Evolutionary conservation across 140 eudicot species (phyloP).

Genomic region (Cichorium intybus): DNA sequence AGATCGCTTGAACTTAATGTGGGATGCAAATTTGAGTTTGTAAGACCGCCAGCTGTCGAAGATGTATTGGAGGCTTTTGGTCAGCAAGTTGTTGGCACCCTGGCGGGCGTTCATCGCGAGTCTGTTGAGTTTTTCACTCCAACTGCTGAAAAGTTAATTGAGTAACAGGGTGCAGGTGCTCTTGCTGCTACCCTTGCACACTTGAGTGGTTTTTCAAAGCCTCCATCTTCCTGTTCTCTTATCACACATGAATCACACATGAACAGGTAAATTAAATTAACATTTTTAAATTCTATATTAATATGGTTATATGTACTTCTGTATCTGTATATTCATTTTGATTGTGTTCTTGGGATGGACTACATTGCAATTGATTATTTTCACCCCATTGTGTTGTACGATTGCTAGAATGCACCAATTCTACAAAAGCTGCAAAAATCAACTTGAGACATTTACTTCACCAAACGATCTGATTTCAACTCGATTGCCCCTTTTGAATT

Average conservation of each 20-base stretch:
- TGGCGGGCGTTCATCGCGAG: conserved; percentile 79
- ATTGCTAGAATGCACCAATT: conserved; percentile 84
- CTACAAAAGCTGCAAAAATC: conserved; percentile 71
- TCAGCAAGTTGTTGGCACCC: conserved; percentile 83
- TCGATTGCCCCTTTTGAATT: conserved; percentile 66
- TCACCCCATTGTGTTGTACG: conserved; percentile 72
- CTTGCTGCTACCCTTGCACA: conserved; percentile 98
- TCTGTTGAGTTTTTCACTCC: conserved; percentile 80
- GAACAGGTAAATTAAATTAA: conserved; percentile 62
- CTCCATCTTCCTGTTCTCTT: conserved; percentile 96
- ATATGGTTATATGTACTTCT: no score
- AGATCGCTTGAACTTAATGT: conserved; percentile 81
- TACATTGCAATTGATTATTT: conserved; percentile 67
- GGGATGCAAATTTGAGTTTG: conserved; percentile 77
- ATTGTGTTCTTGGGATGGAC: conserved; percentile 64
- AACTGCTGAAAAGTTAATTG: conserved; percentile 77
- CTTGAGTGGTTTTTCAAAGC: conserved; percentile 87
- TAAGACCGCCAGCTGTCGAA: conserved; percentile 65
- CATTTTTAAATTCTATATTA: neutral
- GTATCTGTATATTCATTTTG: neutral
- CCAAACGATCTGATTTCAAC: conserved; percentile 62
- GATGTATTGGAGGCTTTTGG: conserved; percentile 85
- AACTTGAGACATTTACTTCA: conserved; percentile 62
- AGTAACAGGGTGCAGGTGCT: conserved; percentile 70
- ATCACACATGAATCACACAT: no score